phyloP scores from a whole-genome alignment of 495 filamentous ascomycete genomes.

The Daldinia childiae region DNA sequence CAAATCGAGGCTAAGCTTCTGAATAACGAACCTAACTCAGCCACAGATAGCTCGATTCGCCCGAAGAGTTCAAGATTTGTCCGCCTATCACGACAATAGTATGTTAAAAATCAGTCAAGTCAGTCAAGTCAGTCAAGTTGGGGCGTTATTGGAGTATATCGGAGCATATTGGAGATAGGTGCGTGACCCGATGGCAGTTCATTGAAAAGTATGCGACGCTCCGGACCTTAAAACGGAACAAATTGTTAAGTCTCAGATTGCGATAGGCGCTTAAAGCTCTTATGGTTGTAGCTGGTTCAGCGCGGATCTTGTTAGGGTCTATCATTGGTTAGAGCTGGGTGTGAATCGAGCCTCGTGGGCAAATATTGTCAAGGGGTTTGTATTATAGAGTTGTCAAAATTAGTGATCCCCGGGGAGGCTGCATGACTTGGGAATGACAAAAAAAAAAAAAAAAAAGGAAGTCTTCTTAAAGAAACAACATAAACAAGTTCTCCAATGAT shows the following conservation, averaged over 20 bases:
- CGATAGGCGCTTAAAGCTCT: constrained; percentile 35
- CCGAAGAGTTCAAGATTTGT: constrained; percentile 30
- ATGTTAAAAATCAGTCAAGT: constrained; percentile 3
- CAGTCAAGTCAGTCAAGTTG: not conserved
- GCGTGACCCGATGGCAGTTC: constrained; percentile 41
- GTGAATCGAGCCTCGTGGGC: constrained; percentile 44
- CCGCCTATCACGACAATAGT: constrained; percentile 39
- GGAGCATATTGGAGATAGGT: constrained; percentile 7
- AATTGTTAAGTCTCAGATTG: constrained; percentile 38
- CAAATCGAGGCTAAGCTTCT: constrained; percentile 42
- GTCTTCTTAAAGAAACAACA: constrained; percentile 18
- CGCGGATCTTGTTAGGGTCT: constrained; percentile 26
- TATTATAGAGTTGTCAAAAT: constrained; percentile 46
- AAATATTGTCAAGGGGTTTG: constrained; percentile 45
- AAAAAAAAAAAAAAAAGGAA: constrained; percentile 11
- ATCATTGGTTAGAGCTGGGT: constrained; percentile 28
- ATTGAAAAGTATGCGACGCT: constrained; percentile 19
- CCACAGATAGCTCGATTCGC: constrained; percentile 39
- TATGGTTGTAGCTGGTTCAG: constrained; percentile 33
- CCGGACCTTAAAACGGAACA: constrained; percentile 26
- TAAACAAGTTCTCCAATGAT: not conserved
- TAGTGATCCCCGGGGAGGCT: constrained; percentile 37
- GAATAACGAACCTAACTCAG: constrained; percentile 36
- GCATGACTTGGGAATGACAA: constrained; percentile 41
- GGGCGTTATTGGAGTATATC: too few relatives aligned